Percentiles rank a stretch among this genome's conserved stretches.
phyloP scores from a whole-genome alignment of 179 eudicot species.

The Nepenthes alata region DNA sequence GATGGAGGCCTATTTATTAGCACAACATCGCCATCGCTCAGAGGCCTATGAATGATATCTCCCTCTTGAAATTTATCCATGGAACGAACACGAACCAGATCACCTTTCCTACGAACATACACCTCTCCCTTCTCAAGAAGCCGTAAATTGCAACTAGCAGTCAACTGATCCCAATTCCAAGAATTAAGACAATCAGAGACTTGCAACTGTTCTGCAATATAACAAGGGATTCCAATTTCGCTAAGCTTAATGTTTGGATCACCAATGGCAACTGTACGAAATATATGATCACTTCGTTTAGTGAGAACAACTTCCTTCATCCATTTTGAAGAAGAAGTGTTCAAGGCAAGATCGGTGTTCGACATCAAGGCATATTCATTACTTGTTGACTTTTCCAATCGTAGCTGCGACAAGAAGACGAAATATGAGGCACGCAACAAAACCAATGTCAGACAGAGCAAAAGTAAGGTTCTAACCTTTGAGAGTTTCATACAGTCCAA shows the following conservation, averaged over 20 bases:
- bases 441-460: background rate
- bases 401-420: slow-evolving; percentile 42
- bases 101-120: slow-evolving; percentile 48
- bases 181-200: slow-evolving; percentile 52
- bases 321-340: slow-evolving; percentile 57
- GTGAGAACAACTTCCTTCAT: slow-evolving; percentile 77
- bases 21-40: slow-evolving; percentile 71
- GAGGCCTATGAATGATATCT: slow-evolving; percentile 53
- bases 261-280: slow-evolving; percentile 84
- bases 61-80: slow-evolving; percentile 55
- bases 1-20: slow-evolving; percentile 90
- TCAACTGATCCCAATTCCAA: slow-evolving; percentile 58
- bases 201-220: slow-evolving; percentile 61
- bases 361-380: slow-evolving; percentile 19
- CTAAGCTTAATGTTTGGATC: slow-evolving; percentile 60
- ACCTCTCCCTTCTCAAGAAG: slow-evolving; percentile 51
- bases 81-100: slow-evolving; percentile 28
- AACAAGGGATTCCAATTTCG: slow-evolving; percentile 74
- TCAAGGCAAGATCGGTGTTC: slow-evolving; percentile 19
- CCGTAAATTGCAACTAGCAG: slow-evolving; percentile 34
- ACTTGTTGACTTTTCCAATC: slow-evolving; percentile 38
- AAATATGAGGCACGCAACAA: slow-evolving; percentile 4
- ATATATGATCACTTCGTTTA: slow-evolving; percentile 66
- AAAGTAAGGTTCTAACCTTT: slow-evolving; percentile 38
- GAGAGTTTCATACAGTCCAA: slow-evolving; percentile 65